Conservation (phyloP, 257 asterid species). For the Nyctanthes arbortristis region DNA sequence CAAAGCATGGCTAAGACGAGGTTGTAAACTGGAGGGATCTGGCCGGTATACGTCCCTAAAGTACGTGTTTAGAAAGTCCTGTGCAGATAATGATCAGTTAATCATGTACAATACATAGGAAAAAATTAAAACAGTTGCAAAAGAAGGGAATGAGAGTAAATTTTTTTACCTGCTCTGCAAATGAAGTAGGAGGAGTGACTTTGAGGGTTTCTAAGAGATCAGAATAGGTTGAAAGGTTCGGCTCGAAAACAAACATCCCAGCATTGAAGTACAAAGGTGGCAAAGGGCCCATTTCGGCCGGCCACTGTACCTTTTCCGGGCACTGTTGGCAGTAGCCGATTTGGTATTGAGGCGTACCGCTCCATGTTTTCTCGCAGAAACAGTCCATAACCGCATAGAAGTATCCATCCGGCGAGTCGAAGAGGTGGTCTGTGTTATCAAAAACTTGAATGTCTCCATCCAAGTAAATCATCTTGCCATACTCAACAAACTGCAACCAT, state of each 20-base stretch:
- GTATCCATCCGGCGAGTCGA: conserved; percentile 16
- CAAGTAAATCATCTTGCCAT: conserved; percentile 30
- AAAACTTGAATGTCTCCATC: conserved; percentile 30
- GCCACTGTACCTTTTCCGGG: conserved; percentile 18
- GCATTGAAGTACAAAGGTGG: conserved; percentile 29
- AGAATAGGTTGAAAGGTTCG: conserved; percentile 13
- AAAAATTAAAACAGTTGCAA: background rate
- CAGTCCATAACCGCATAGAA: conserved; percentile 28
- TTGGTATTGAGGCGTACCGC: conserved; percentile 12
- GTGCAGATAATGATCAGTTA: background rate
- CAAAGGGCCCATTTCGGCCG: conserved; percentile 9
- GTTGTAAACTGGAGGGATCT: conserved; percentile 24
- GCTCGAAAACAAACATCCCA: conserved; percentile 26
- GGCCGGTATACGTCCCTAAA: conserved; percentile 25
- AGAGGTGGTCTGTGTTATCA: conserved; percentile 24
- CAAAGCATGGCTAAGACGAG: conserved; percentile 27
- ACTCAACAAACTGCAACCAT: conserved; percentile 27
- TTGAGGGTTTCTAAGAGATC: conserved; percentile 17
- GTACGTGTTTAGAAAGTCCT: conserved; percentile 32
- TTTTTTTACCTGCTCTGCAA: conserved; percentile 28
- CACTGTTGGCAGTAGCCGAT: conserved; percentile 28
- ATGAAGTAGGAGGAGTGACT: conserved; percentile 18
- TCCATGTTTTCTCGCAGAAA: conserved; percentile 28
- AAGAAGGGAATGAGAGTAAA: background rate
- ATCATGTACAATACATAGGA: too few species aligned